A percentile compares a stretch with the other conserved stretches of the same genome.
Evolutionary conservation across 805 yeast species (phyloP).

Genomic region (Phaffomyces thermotolerans): DNA sequence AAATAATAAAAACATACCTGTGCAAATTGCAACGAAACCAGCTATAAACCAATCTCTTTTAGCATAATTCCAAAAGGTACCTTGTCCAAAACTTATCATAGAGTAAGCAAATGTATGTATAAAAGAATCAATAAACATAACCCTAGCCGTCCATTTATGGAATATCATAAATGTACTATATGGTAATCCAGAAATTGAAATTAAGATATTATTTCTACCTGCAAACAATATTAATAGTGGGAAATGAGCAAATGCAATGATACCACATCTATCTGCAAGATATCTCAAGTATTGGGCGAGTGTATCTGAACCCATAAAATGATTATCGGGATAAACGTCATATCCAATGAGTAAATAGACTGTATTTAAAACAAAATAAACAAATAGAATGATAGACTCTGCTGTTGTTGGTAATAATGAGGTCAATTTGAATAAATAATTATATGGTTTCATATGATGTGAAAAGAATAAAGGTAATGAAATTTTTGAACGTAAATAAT

Average conservation of each 20-base stretch:
- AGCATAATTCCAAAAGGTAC: background rate
- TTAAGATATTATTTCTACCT: constrained; percentile 65
- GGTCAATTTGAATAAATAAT: constrained; percentile 6
- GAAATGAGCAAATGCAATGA: constrained; percentile 30
- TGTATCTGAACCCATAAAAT: constrained; percentile 14
- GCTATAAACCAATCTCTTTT: constrained; percentile 12
- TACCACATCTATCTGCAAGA: constrained; percentile 19
- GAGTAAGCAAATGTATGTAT: constrained; percentile 36
- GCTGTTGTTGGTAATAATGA: constrained; percentile 17
- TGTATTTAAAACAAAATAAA: constrained; percentile 24
- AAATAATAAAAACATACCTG: constrained; percentile 6
- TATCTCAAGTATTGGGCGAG: constrained; percentile 8
- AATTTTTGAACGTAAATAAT: constrained; percentile 12
- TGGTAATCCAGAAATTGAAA: constrained; percentile 53
- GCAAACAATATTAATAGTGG: constrained; percentile 59
- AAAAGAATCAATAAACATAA: constrained; percentile 34
- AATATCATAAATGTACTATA: constrained; percentile 55
- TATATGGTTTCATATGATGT: constrained; percentile 19
- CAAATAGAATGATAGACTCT: constrained; percentile 24
- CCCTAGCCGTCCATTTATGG: constrained; percentile 60
- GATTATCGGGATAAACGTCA: constrained; percentile 12
- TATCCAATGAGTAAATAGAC: constrained; percentile 7
- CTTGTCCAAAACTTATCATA: constrained; percentile 1
- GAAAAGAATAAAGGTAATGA: constrained; percentile 14
- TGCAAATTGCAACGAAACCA: constrained; percentile 13